Evolutionary conservation across 148 eudicot species (phyloP), one percentile per base, ranked within the genome.

Genomic region (Talinum fruticosum): DNA sequence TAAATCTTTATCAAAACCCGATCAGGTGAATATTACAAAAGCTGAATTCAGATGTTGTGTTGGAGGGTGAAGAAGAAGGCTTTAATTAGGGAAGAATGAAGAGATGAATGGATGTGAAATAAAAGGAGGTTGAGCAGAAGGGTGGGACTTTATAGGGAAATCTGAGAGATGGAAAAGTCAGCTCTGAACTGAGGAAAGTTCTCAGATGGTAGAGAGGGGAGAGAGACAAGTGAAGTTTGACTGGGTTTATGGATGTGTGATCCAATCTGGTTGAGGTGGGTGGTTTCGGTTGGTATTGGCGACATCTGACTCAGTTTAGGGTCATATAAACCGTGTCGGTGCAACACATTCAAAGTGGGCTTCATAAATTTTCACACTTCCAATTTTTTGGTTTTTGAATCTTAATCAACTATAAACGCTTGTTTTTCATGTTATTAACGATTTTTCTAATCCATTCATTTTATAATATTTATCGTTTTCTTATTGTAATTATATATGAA

Each of bases 71-170:
- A 21, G 14, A 23, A 35, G 71, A 19, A 23, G 0, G 35, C 19
- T 49, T 24, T 34, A 15, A 21, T 1, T 26, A 32, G 34, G 36
- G 6, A 24, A 24, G 18, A 16, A 26, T 68, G 64, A 69, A 51
- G 30, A 4, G 8, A 38, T n/a, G n/a, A 29, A 49, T 66, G 68
- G 10, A 78, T 21, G 19, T 73, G 75, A 23, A 73, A 74, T 74
- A 74, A 36, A 79, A 64, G 45, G 35, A 41, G 24, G 66, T n/a
- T 30, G 29, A 26, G 54, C 53, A 10, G 16, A 71, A 65, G 2
- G 14, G 0, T 21, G 54, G 33, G 79, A 26, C 36, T 80, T 32
- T 80, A 80, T 80, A 80, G 57, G 76, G n/a, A 75, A 75, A 75
- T 32, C 57, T 32, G 36, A 44, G 28, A 19, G 41, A n/a, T 15